A percentile compares a stretch with the other conserved stretches of the same genome.
Evolutionary conservation across 2,329 filamentous ascomycete species (phyloP).

Genomic region (Cladophialophora exuberans): DNA sequence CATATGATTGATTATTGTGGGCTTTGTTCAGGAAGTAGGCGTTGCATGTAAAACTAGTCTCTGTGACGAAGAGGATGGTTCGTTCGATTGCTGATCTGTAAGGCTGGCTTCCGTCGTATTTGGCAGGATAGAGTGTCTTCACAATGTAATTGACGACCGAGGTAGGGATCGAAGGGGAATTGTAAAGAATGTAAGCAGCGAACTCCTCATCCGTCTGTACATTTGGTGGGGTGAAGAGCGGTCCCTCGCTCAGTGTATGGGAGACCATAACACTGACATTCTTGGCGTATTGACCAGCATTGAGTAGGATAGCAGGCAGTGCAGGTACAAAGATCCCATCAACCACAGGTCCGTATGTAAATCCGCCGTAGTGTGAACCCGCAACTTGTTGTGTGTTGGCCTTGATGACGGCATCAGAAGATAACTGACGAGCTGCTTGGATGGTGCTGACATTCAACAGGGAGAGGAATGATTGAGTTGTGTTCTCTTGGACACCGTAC

Average conservation of each 20-base stretch:
- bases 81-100: constrained; percentile 53
- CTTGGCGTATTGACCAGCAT: constrained; percentile 48
- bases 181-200: constrained; percentile 26
- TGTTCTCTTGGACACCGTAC: constrained; percentile 43
- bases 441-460: constrained; percentile 49
- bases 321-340: constrained; percentile 56
- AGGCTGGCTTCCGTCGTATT: constrained; percentile 51
- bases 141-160: constrained; percentile 48
- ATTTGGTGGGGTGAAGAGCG: constrained; percentile 44
- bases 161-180: constrained; percentile 34
- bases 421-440: constrained; percentile 47
- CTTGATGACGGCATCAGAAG: constrained; percentile 43
- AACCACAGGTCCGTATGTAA: constrained; percentile 51
- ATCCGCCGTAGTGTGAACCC: constrained; percentile 44
- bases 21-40: constrained; percentile 56
- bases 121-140: constrained; percentile 55
- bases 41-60: constrained; percentile 56
- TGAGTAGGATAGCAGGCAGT: constrained; percentile 49
- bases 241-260: constrained; percentile 49
- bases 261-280: constrained; percentile 50
- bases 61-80: constrained; percentile 45
- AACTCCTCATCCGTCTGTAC: constrained; percentile 35
- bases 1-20: constrained; percentile 54
- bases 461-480: constrained; percentile 44
- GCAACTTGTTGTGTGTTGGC: constrained; percentile 51